Evolutionary conservation across 2,329 filamentous ascomycete species (phyloP), one percentile per base, ranked within the genome.

Genomic region (Monosporascus sp.): DNA sequence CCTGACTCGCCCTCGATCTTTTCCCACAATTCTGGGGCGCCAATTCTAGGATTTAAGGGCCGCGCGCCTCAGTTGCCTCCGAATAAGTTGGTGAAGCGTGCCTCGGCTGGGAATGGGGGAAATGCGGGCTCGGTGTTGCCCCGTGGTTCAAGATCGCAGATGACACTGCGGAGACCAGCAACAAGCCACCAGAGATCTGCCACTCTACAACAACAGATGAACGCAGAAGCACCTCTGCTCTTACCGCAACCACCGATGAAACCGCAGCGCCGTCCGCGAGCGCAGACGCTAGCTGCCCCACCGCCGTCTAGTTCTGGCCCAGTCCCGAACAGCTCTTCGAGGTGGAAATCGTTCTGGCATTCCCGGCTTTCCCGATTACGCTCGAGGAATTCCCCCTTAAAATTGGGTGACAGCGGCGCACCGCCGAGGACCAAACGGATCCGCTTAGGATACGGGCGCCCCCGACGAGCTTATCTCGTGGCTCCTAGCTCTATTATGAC

Each of bases 51-150:
- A 9, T 69, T 73, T 22, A 61, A 69, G 17, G 66, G 64, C 44
- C 66, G 74, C 19, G 56, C 68, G 19, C 72, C 69, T 60, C 77
- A 76, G 56, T 69, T 83, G 34, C 75, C 82, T 8, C 86, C 84
- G 19, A 92, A 92, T 70, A 91, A 90, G 73, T 76, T 92, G 41
- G 87, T 91, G 50, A 93, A 93, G 71, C 83, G 88, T 56, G 78
- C 82, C 38, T 79, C 85, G 3, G 83, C 86, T 20, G 73, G 76
- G 47, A 78, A 79, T 59, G 72, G 72, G 50, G 65, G 74, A 50
- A 72, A 73, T 56, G 67, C 75, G 48, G 72, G 76, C 6, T 66
- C 73, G 44, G 59, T 73, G 34, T 66, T 72, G 31, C 73, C 76
- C 54, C 76, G 75, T 54, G 75, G 78, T 57, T 77, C 84, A 34